A percentile compares a stretch with the other conserved stretches of the same genome.
These are phyloP conservation scores for Adansonia gregorii DNA, from an alignment of 441 rosid genomes.

Conservation along the genomic window DNA sequence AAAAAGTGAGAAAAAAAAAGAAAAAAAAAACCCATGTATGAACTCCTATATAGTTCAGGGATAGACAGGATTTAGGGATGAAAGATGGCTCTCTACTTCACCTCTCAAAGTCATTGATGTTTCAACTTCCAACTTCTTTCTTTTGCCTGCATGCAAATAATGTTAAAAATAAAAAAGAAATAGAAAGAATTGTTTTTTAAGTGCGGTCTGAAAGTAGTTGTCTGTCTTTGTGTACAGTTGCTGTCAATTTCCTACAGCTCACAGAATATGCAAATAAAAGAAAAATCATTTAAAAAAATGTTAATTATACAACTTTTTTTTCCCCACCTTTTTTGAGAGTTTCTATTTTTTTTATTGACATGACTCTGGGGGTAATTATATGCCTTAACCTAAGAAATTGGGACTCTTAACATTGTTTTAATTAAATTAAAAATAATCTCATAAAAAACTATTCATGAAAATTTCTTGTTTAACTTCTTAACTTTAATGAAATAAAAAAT, in stretches of 20 bases:
- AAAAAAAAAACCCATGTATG: not conserved
- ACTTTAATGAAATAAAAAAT: too few species aligned
- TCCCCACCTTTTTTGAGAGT: not conserved
- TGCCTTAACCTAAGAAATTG: too few species aligned
- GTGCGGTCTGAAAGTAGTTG: not conserved
- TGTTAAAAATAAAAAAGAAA: not conserved
- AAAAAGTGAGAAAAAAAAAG: not conserved
- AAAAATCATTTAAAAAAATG: not conserved
- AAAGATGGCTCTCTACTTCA: not conserved
- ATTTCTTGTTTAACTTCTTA: too few species aligned
- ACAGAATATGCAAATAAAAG: conserved; percentile 22
- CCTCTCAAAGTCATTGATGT: not conserved
- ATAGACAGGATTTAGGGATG: not conserved
- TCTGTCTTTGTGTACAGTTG: conserved; percentile 24
- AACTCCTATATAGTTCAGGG: not conserved
- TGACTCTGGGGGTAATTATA: too few species aligned
- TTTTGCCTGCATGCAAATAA: not conserved
- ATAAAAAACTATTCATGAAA: too few species aligned
- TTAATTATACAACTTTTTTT: not conserved
- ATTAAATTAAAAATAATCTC: too few species aligned
- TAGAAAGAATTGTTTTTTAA: not conserved
- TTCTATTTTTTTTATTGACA: too few species aligned
- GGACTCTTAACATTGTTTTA: too few species aligned
- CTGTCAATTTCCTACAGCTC: conserved; percentile 18
- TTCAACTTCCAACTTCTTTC: not conserved